Percentiles rank a stretch among this genome's conserved stretches.
phyloP scores from a whole-genome alignment of 352 stramenopile species.

The Blastocystis sp. region DNA sequence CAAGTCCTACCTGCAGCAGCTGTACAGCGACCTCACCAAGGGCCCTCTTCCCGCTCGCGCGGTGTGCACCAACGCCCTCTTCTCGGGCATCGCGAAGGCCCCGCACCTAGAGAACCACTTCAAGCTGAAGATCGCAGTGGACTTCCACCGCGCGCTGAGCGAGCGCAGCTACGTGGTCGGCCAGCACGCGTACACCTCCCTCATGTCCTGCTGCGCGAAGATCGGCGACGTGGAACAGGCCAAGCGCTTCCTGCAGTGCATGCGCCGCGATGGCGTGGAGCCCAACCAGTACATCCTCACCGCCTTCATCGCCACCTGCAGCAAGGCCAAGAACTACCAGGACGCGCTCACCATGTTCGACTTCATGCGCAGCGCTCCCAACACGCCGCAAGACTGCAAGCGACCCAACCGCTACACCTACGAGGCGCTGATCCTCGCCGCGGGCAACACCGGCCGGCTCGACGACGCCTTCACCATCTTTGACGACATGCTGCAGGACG shows the following conservation, averaged over 20 bases:
- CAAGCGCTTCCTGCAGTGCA: constrained; percentile 24
- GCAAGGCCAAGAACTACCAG: constrained; percentile 53
- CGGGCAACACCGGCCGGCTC: constrained; percentile 9
- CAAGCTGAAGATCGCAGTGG: constrained; percentile 43
- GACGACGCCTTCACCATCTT: constrained; percentile 51
- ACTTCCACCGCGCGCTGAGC: constrained; percentile 36
- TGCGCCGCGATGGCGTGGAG: constrained; percentile 3
- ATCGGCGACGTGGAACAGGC: constrained; percentile 49
- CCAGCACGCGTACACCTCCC: constrained; percentile 53
- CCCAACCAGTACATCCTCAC: constrained; percentile 53
- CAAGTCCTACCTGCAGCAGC: constrained; percentile 41
- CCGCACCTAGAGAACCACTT: constrained; percentile 53
- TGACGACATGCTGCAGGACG: constrained; percentile 34
- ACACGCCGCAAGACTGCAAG: constrained; percentile 1
- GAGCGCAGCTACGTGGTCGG: constrained; percentile 19
- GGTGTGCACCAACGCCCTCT: constrained; percentile 53
- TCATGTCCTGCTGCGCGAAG: constrained; percentile 57
- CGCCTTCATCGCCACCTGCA: constrained; percentile 49
- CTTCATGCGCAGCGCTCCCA: constrained; percentile 43
- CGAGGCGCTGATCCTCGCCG: constrained; percentile 44
- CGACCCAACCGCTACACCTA: constrained; percentile 56
- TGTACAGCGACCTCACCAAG: constrained; percentile 19
- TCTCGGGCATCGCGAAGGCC: constrained; percentile 48
- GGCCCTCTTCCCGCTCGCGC: constrained; percentile 30
- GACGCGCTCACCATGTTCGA: constrained; percentile 53